phyloP scores from a whole-genome alignment of 495 filamentous ascomycete genomes.

The Aspergillus biplanus region DNA sequence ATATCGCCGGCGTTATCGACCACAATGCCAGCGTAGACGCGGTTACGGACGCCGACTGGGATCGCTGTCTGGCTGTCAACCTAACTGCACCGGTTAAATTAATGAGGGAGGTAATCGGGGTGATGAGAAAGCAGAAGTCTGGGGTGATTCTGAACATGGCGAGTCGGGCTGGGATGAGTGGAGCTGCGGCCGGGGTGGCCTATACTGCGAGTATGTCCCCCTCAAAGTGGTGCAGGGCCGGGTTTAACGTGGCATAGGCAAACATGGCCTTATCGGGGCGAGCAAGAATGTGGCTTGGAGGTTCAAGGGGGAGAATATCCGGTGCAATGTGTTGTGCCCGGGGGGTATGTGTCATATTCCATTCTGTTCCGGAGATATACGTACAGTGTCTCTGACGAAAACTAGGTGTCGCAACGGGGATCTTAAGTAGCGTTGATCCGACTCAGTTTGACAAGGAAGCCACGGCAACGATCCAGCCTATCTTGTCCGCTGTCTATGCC shows the following conservation, averaged over 20 bases:
- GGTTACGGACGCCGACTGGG: conserved; percentile 15
- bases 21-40: conserved; percentile 36
- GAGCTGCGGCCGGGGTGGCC: conserved; percentile 2
- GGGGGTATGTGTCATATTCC: neutral
- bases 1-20: conserved; percentile 47
- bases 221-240: too few relatives aligned
- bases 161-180: conserved; percentile 4
- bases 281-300: conserved; percentile 11
- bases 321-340: conserved; percentile 14
- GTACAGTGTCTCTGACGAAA: neutral
- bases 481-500: neutral
- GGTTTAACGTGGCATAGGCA: conserved; percentile 6
- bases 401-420: neutral
- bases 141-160: conserved; percentile 8
- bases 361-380: neutral
- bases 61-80: conserved; percentile 7
- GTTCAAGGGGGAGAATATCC: conserved; percentile 4
- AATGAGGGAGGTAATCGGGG: conserved; percentile 4
- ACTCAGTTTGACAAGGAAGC: neutral
- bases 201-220: conserved; percentile 5
- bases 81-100: conserved; percentile 8
- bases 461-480: neutral
- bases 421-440: neutral
- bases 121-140: neutral
- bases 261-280: conserved; percentile 6